A percentile compares a stretch with the other conserved stretches of the same genome.
phyloP scores from a whole-genome alignment of 305 asterid genomes.

The Striga hermonthica region DNA sequence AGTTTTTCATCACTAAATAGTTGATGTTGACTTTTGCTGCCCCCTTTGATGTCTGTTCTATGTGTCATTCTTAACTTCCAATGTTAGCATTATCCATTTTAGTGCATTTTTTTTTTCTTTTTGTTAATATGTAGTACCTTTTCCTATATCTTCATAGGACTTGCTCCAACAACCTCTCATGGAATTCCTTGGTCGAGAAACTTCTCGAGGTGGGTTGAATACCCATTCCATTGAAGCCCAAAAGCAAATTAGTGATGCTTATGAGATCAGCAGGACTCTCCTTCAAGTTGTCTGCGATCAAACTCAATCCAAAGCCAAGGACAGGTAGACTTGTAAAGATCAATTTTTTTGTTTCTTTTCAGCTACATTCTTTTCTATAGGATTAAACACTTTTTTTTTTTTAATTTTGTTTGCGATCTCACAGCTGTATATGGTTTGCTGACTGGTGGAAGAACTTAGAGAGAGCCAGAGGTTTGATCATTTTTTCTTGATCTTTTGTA shows the following conservation, averaged over 20 bases:
- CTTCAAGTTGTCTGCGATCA: slow-evolving; percentile 47
- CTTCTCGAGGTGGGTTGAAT: slow-evolving; percentile 41
- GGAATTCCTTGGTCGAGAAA: slow-evolving; percentile 60
- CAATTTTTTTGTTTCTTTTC: not conserved
- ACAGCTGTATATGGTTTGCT: slow-evolving; percentile 57
- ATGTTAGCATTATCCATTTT: slow-evolving; percentile 14
- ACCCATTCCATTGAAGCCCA: slow-evolving; percentile 36
- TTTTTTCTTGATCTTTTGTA: slow-evolving; percentile 25
- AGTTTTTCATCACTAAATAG: no score
- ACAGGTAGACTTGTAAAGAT: slow-evolving; percentile 43
- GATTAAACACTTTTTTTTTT: slow-evolving; percentile 5
- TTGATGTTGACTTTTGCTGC: no score
- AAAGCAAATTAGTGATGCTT: slow-evolving; percentile 43
- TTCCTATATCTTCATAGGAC: slow-evolving; percentile 45
- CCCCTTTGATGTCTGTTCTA: no score
- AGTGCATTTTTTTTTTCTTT: not conserved
- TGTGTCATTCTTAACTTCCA: slow-evolving; percentile 6
- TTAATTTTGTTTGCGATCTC: slow-evolving; percentile 3
- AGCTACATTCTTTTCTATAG: slow-evolving; percentile 3
- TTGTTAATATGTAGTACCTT: slow-evolving; percentile 5
- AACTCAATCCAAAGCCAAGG: slow-evolving; percentile 41
- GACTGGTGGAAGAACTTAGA: slow-evolving; percentile 60
- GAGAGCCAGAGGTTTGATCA: slow-evolving; percentile 36
- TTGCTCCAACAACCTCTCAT: slow-evolving; percentile 74
- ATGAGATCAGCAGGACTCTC: slow-evolving; percentile 47